Conservation (phyloP, 148 eudicot genomes). For the Drosera capensis region DNA sequence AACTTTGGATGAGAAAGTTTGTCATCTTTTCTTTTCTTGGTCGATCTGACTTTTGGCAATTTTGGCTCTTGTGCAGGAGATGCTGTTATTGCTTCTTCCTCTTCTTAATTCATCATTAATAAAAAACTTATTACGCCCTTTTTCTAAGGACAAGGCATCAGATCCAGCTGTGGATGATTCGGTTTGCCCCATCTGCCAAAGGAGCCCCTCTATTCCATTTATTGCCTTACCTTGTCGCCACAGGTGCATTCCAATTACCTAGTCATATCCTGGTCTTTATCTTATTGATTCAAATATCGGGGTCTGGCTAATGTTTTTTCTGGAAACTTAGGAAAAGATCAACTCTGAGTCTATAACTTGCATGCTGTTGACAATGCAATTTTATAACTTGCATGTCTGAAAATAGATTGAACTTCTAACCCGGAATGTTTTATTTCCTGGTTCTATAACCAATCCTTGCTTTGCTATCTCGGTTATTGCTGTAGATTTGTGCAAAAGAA, state of each 20-base stretch:
- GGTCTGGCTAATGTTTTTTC: no score
- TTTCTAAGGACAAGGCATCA: constrained; percentile 70
- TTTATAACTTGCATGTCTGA: background rate
- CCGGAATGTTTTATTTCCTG: no score
- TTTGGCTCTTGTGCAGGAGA: constrained; percentile 48
- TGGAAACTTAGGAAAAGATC: no score
- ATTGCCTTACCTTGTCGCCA: constrained; percentile 89
- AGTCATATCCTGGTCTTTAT: background rate
- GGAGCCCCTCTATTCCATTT: constrained; percentile 70
- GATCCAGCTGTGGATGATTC: constrained; percentile 37
- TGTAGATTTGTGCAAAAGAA: no score
- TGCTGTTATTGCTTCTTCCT: constrained; percentile 88
- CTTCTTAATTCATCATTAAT: constrained; percentile 87
- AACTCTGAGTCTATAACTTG: no score
- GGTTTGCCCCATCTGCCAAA: constrained; percentile 78
- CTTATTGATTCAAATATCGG: background rate
- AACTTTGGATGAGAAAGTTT: background rate
- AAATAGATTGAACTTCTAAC: no score
- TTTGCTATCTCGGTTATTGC: no score
- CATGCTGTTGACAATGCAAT: no score
- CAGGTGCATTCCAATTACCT: constrained; percentile 31
- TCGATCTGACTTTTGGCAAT: constrained; percentile 4
- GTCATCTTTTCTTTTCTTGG: background rate
- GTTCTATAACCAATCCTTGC: no score
- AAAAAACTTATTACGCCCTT: constrained; percentile 62